These are phyloP conservation scores for Ogataea pignaliae DNA, from an alignment of 805 yeast species.

Conservation along the genomic window DNA sequence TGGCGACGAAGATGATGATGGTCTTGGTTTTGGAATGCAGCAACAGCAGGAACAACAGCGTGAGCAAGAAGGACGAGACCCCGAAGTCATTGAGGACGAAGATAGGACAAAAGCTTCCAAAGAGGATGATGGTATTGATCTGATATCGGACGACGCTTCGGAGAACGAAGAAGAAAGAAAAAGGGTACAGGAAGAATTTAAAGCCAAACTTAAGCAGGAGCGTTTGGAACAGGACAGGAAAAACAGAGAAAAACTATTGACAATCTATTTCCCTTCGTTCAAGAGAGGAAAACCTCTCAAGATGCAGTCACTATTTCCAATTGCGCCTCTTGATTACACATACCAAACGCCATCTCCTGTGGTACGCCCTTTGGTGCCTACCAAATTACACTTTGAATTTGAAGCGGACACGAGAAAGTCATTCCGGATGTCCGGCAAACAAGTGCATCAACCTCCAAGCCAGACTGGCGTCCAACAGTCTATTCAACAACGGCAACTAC, in stretches of 20 bases:
- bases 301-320: constrained; percentile 64
- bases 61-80: constrained; percentile 1
- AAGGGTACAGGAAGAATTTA: constrained; percentile 5
- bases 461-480: background rate
- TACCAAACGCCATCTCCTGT: constrained; percentile 47
- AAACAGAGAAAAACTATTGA: constrained; percentile 33
- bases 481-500: constrained; percentile 2
- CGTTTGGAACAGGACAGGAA: constrained; percentile 28
- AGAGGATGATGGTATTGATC: constrained; percentile 21
- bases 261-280: constrained; percentile 60
- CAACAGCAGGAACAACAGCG: constrained; percentile 2
- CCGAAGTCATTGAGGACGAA: constrained; percentile 3
- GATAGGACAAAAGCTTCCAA: constrained; percentile 1
- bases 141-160: constrained; percentile 26
- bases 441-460: constrained; percentile 3
- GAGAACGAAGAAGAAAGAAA: constrained; percentile 14
- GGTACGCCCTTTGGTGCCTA: constrained; percentile 50
- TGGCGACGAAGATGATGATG: constrained; percentile 15
- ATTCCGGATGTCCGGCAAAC: constrained; percentile 35
- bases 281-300: constrained; percentile 49
- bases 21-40: constrained; percentile 9
- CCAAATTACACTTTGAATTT: constrained; percentile 54
- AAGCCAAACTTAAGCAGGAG: constrained; percentile 9
- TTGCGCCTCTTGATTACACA: constrained; percentile 46
- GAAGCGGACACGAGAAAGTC: constrained; percentile 55